These are phyloP conservation scores for Diaporthe humulicola DNA, from an alignment of 2,329 filamentous ascomycete genomes.

Conservation along the genomic window DNA sequence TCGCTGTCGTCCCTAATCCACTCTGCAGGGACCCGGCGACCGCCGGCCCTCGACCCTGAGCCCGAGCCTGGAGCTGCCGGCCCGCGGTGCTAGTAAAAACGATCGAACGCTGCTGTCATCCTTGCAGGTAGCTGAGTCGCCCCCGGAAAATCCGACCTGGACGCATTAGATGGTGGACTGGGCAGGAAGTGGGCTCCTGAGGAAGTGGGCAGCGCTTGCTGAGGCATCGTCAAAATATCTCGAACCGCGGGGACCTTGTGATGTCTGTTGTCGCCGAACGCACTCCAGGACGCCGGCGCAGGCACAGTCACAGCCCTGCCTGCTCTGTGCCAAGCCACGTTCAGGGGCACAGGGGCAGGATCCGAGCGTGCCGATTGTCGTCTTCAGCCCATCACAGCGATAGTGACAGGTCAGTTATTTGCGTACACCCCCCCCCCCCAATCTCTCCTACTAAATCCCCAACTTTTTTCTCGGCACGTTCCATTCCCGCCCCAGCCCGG, in stretches of 20 bases:
- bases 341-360: conserved; percentile 26
- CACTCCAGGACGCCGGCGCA: not conserved
- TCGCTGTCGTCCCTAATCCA: conserved; percentile 28
- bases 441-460: not conserved
- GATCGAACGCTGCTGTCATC: conserved; percentile 18
- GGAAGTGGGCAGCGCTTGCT: not conserved
- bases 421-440: conserved; percentile 10
- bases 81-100: not conserved
- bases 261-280: conserved; percentile 15
- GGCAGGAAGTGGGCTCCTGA: not conserved
- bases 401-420: conserved; percentile 26
- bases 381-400: not conserved
- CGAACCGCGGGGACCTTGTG: not conserved
- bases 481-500: conserved; percentile 24
- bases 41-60: conserved; percentile 17
- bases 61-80: not conserved
- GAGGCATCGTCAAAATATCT: not conserved
- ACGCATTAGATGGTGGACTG: not conserved
- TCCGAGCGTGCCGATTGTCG: conserved; percentile 25
- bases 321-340: not conserved
- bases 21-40: conserved; percentile 34
- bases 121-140: conserved; percentile 23
- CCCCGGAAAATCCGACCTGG: not conserved
- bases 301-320: conserved; percentile 18
- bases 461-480: conserved; percentile 24